These are phyloP conservation scores for Fusarium nisikadoi DNA, from an alignment of 2,329 filamentous ascomycete genomes.

Conservation along the genomic window DNA sequence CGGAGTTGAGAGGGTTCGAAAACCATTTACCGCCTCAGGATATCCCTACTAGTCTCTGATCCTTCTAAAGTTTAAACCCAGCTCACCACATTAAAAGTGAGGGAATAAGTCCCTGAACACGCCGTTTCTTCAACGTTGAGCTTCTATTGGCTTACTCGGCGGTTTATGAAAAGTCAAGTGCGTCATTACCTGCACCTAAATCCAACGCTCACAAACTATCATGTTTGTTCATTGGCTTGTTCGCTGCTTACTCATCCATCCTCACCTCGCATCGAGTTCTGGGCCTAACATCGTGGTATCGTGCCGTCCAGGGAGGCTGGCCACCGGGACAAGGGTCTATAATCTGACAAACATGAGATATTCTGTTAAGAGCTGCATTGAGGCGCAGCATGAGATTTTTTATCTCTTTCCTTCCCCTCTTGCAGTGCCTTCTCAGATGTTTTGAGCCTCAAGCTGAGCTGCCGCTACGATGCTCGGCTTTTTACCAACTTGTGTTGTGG, in stretches of 20 bases:
- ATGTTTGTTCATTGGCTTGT: not conserved
- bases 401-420: not conserved
- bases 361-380: not conserved
- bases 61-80: not conserved
- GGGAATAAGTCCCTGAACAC: not conserved
- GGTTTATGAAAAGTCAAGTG: not conserved
- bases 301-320: not conserved
- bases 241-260: not conserved
- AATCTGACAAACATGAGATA: not conserved
- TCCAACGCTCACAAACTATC: not conserved
- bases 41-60: not conserved
- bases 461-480: fast-evolving
- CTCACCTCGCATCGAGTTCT: not conserved
- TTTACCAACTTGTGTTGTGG: fast-evolving
- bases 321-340: constrained; percentile 5
- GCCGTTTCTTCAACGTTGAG: not conserved
- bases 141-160: not conserved
- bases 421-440: fast-evolving
- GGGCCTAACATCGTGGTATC: not conserved
- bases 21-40: not conserved
- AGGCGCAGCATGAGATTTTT: not conserved
- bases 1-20: fast-evolving
- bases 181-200: constrained; percentile 10
- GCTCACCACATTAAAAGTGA: no score
- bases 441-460: fast-evolving